Evolutionary conservation across 202 grass and related monocot genomes (phyloP), one percentile per base, ranked within the genome.

Genomic region (Saccharum hybrid): DNA sequence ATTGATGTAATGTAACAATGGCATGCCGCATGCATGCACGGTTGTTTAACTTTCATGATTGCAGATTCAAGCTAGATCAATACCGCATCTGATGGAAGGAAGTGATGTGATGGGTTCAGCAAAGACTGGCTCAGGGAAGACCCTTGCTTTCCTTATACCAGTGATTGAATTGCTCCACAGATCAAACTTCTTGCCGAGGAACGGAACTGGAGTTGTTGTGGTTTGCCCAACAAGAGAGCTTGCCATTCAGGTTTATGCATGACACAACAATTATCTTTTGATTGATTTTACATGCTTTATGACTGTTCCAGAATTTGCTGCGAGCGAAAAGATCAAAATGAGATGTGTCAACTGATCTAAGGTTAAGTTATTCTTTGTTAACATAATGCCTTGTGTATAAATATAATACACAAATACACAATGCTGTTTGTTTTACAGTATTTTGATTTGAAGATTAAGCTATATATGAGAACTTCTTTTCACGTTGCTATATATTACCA

Each of bases 111-210:
- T 81, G 79, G 79, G 66, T n/a, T 26, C 66, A 42, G 66, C 79
- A 10, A 71, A 21, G 15, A 81, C 79, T 71, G 79, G 66, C 14
- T 81, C 66, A 3, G 79, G 79, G 9, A 71, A 81, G 51, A 94
- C 95, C n/a, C 87, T 97, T 71, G 95, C 92, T 3, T 97, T 94
- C 68, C 86, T 97, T 56, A 82, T 97, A 78, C 91, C 91, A 6
- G 88, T 80, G 10, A 74, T 91, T 10, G 86, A 91, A 63, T 49
- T 91, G 70, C 76, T 94, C 34, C 69, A 82, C 68, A 81, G 63
- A 16, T 30, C 46, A 21, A 23, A 21, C 33, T 94, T 94, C 77
- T 84, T 49, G 38, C 62, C 83, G 9, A 76, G 80, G 16, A 87
- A 94, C 23, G 92, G 92, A 37, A 82, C 86, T 75, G 92, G 92